A percentile compares a stretch with the other conserved stretches of the same genome.
Evolutionary conservation across 306 rosid species (phyloP).

Genomic region (Rosa persica): DNA sequence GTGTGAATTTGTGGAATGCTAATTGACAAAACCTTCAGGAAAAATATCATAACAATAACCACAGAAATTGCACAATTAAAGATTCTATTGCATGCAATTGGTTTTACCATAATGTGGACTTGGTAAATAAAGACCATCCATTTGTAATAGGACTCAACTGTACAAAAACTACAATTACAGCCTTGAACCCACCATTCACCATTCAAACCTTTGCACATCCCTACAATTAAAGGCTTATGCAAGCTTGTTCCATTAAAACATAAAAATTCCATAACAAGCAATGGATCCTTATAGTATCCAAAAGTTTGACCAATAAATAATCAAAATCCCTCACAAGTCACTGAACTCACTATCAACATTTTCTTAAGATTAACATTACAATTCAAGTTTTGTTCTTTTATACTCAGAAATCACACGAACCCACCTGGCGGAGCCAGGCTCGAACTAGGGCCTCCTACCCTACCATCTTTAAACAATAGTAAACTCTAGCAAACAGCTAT

Average conservation of each 20-base stretch:
- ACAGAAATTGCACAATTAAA: too few species aligned
- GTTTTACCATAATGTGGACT: too few species aligned
- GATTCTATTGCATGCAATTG: too few species aligned
- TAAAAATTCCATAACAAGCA: neutral
- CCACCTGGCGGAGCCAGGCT: neutral
- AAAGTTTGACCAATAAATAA: neutral
- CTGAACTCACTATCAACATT: too few species aligned
- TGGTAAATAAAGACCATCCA: neutral
- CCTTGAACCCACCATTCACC: neutral
- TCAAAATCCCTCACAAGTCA: neutral
- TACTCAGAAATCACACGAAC: neutral
- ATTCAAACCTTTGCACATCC: neutral
- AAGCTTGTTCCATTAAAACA: neutral
- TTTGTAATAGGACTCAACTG: neutral
- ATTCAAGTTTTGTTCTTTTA: neutral
- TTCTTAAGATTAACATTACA: neutral
- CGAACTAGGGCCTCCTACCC: neutral
- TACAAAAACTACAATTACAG: neutral
- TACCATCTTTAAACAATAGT: neutral
- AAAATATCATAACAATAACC: too few species aligned
- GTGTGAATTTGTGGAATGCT: neutral
- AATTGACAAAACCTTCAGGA: too few species aligned
- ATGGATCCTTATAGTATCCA: neutral
- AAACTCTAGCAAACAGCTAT: neutral
- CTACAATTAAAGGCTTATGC: neutral